Conservation (phyloP, 2,329 filamentous ascomycete species). For the Cytospora chrysosperma region DNA sequence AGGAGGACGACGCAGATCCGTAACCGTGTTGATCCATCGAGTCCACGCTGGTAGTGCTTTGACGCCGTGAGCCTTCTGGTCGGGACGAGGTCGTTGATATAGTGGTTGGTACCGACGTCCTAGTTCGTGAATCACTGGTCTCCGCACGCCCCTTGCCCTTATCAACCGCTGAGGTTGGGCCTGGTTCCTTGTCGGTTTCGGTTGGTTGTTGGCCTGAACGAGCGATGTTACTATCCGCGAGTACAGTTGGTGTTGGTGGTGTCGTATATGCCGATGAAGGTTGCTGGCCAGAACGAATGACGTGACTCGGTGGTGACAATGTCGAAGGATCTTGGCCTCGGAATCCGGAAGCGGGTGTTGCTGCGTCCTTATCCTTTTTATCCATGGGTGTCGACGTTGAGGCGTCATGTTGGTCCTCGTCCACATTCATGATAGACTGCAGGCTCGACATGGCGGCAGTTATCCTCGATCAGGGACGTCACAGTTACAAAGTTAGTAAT, state of each 20-base stretch:
- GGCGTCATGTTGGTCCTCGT: slow-evolving; percentile 47
- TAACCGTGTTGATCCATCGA: slow-evolving; percentile 48
- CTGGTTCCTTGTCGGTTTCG: slow-evolving; percentile 30
- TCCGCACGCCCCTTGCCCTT: slow-evolving; percentile 25
- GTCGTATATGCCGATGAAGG: slow-evolving; percentile 24
- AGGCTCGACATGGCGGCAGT: slow-evolving; percentile 52
- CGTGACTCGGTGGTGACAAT: slow-evolving; percentile 39
- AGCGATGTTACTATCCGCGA: slow-evolving; percentile 29
- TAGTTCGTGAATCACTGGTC: slow-evolving; percentile 24
- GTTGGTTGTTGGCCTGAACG: slow-evolving; percentile 28
- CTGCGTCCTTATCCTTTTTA: slow-evolving; percentile 46
- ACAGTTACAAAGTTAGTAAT: slow-evolving; percentile 44
- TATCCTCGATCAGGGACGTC: slow-evolving; percentile 42
- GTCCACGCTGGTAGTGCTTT: slow-evolving; percentile 48
- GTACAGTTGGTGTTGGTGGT: slow-evolving; percentile 33
- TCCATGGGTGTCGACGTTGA: slow-evolving; percentile 34
- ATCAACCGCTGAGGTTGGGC: slow-evolving; percentile 12
- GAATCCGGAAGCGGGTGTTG: slow-evolving; percentile 37
- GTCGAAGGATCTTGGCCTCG: slow-evolving; percentile 39
- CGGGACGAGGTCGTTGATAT: slow-evolving; percentile 29
- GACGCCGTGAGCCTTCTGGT: slow-evolving; percentile 35
- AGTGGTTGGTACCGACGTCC: slow-evolving; percentile 20
- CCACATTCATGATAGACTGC: slow-evolving; percentile 57
- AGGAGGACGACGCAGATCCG: slow-evolving; percentile 36
- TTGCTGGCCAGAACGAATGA: slow-evolving; percentile 37